These are phyloP conservation scores for Desmodesmus armatus DNA, from an alignment of 139 green algal genomes.

Conservation along the genomic window DNA sequence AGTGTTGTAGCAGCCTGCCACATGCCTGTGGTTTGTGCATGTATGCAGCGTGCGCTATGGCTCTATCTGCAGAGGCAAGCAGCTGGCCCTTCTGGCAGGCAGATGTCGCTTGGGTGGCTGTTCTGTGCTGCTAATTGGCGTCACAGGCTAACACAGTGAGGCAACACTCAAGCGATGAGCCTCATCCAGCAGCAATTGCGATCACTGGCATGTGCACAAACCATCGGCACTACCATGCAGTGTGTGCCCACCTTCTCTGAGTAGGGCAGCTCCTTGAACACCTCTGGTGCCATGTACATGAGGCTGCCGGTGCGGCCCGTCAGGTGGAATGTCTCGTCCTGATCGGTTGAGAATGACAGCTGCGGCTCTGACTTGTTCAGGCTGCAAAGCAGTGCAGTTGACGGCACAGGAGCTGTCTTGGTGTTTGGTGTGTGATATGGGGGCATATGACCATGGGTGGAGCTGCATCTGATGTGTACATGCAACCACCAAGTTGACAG, in stretches of 20 bases:
- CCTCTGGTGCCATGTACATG: constrained; percentile 45
- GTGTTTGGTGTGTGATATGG: too few relatives aligned
- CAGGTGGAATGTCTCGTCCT: neutral
- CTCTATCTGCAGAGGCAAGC: neutral
- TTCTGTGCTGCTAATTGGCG: too few relatives aligned
- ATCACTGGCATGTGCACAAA: neutral
- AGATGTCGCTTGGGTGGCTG: too few relatives aligned
- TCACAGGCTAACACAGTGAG: too few relatives aligned
- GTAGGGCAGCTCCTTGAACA: constrained; percentile 27
- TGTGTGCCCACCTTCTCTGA: constrained; percentile 37
- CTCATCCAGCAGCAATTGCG: neutral
- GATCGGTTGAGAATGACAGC: too few relatives aligned
- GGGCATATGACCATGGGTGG: too few relatives aligned
- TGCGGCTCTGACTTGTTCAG: too few relatives aligned
- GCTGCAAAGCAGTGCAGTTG: too few relatives aligned
- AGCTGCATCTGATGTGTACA: too few relatives aligned
- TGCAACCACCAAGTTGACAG: too few relatives aligned
- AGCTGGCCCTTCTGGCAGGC: too few relatives aligned
- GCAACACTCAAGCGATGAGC: neutral
- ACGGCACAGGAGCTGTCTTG: too few relatives aligned
- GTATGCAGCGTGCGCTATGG: neutral
- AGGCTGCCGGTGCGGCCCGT: constrained; percentile 9
- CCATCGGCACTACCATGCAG: neutral
- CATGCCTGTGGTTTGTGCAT: neutral
- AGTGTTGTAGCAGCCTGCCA: neutral